Conservation (phyloP, 495 filamentous ascomycete genomes). For the Penicillium steckii region DNA sequence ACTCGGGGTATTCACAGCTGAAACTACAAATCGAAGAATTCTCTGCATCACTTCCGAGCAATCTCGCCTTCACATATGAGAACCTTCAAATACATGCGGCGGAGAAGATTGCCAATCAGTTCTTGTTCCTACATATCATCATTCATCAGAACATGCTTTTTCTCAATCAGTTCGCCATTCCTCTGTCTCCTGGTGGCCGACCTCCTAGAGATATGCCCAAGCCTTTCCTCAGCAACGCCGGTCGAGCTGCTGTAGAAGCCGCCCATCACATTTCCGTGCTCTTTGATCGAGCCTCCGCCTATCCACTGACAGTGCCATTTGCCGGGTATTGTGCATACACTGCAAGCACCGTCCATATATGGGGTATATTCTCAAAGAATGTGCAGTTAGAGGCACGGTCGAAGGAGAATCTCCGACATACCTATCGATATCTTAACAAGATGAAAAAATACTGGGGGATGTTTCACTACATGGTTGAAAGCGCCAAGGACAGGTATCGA, state of each 20-base stretch:
- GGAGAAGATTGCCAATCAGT: slow-evolving; percentile 84
- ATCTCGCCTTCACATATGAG: slow-evolving; percentile 70
- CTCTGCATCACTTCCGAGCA: slow-evolving; percentile 63
- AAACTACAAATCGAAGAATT: slow-evolving; percentile 72
- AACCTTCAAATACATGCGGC: slow-evolving; percentile 84
- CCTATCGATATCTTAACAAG: slow-evolving; percentile 84
- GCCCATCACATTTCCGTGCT: slow-evolving; percentile 86
- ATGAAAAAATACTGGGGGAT: slow-evolving; percentile 98
- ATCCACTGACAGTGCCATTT: slow-evolving; percentile 86
- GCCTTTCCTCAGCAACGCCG: slow-evolving; percentile 73
- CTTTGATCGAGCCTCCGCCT: slow-evolving; percentile 73
- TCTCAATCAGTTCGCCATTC: slow-evolving; percentile 83
- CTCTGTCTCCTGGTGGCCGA: slow-evolving; percentile 62
- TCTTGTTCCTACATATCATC: slow-evolving; percentile 89
- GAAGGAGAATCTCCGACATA: slow-evolving; percentile 84
- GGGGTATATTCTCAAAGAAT: slow-evolving; percentile 86
- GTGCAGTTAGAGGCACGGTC: slow-evolving; percentile 69
- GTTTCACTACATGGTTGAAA: slow-evolving; percentile 95
- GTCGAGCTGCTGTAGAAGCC: slow-evolving; percentile 76
- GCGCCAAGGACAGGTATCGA: slow-evolving; percentile 85
- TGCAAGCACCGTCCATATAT: slow-evolving; percentile 88
- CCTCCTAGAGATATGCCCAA: slow-evolving; percentile 75
- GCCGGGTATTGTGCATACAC: slow-evolving; percentile 92
- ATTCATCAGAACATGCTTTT: slow-evolving; percentile 88
- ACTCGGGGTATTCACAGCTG: slow-evolving; percentile 72